Conservation (phyloP, 345 rosid genomes). For the Gossypium turneri region DNA sequence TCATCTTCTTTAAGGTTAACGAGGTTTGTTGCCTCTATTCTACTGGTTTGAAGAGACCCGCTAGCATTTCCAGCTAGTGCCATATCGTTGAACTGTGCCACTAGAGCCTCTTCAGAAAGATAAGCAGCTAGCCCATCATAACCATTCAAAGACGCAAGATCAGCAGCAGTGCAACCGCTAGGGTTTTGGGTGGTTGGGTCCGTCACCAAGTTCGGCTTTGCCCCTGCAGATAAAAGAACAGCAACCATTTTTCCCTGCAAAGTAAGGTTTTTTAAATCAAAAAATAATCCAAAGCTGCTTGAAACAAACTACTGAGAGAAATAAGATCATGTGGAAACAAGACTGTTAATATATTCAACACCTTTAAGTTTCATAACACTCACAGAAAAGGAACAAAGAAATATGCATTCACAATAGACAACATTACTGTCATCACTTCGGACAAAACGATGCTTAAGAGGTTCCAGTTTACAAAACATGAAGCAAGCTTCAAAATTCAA, state of each 20-base stretch:
- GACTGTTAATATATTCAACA: not conserved
- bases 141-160: constrained; percentile 71
- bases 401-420: not conserved
- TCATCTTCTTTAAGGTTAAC: constrained; percentile 56
- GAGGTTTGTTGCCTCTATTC: constrained; percentile 31
- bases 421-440: not conserved
- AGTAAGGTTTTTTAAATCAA: constrained; percentile 15
- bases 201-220: constrained; percentile 79
- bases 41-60: constrained; percentile 51
- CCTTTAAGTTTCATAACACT: not conserved
- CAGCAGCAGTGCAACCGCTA: constrained; percentile 78
- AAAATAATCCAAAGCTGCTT: constrained; percentile 9
- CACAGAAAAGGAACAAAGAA: not conserved
- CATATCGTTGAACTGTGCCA: constrained; percentile 82
- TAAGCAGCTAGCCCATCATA: constrained; percentile 84
- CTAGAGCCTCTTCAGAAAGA: constrained; percentile 79
- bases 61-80: constrained; percentile 76
- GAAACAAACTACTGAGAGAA: not conserved
- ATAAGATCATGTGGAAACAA: constrained; percentile 1
- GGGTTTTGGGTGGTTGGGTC: constrained; percentile 70
- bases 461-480: not conserved
- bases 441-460: not conserved
- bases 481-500: not conserved
- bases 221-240: constrained; percentile 83
- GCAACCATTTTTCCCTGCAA: constrained; percentile 91